Base-by-base conservation (phyloP, 352 stramenopile species). In the Phytophthora meadii region DNA sequence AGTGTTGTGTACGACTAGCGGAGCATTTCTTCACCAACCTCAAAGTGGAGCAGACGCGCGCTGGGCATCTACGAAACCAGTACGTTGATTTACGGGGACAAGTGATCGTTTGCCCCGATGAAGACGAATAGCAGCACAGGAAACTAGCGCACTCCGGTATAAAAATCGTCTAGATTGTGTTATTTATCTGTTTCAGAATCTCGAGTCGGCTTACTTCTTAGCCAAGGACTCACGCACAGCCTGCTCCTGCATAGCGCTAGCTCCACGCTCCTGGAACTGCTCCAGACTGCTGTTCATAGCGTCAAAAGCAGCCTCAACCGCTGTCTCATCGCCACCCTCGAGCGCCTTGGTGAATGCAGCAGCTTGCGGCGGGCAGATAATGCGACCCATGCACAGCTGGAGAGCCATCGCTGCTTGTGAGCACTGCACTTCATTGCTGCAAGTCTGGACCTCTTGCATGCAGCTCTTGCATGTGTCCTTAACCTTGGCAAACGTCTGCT, bases 351-450 rank as follows among this genome's bases (percentile, higher is more conserved):
- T 83, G 55, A 94, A 94, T 25, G 75, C 65, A 47, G 54, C 57
- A 9, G 87, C 90, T 49, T 95, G 76, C 0, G 77, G 57, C 4
- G 83, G 79, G 54, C 88, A 96, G 30, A 97, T 87, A 63, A 97
- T 87, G 45, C 81, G 77, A 2, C 82, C 90, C 89, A 97, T 95
- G 74, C 92, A 98, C 17, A 95, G 80, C 56, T 95, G 92, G 12
- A 98, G 79, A 56, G 88, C 89, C 28, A 94, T 92, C 27, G 86
- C 88, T 5, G 91, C 89, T 67, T 93, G 84, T 11, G 87, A 87
- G 65, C 90, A 96, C 54, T 90, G 81, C 49, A 91, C 64, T 58
- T 98, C 85, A 44, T 75, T 84, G 45, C 66, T 68, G 72, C 91
- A 97, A 24, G 68, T 92, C 74, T 83, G 87, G 54, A 97, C 68